Evolutionary conservation across 768 basidiomycete species (phyloP).

Genomic region (Boletus eberwhitei): DNA sequence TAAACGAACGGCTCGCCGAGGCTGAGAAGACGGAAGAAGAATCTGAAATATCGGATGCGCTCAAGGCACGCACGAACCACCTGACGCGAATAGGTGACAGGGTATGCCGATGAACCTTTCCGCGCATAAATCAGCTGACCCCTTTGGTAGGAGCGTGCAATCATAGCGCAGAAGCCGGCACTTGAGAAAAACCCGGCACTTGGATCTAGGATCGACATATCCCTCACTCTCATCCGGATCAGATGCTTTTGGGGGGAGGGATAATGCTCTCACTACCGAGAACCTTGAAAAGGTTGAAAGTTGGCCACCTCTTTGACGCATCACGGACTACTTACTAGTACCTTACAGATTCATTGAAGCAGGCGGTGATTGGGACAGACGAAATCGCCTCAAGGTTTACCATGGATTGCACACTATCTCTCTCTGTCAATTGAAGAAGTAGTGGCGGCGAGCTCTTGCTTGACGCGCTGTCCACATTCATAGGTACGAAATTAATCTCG

Average conservation of each 20-base stretch:
- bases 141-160: conserved; percentile 63
- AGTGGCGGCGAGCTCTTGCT: conserved; percentile 80
- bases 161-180: conserved; percentile 79
- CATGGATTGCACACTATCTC: conserved; percentile 80
- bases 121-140: background rate
- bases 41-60: conserved; percentile 85
- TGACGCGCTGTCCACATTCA: conserved; percentile 92
- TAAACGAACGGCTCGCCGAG: conserved; percentile 78
- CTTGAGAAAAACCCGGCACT: conserved; percentile 90
- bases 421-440: conserved; percentile 88
- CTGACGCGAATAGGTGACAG: conserved; percentile 87
- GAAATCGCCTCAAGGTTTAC: conserved; percentile 96
- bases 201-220: conserved; percentile 91
- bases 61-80: conserved; percentile 82
- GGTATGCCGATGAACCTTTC: conserved; percentile 25
- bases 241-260: conserved; percentile 81
- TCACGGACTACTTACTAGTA: background rate
- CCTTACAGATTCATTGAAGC: conserved; percentile 75
- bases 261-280: conserved; percentile 64
- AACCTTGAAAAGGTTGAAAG: conserved; percentile 81
- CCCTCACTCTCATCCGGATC: conserved; percentile 82
- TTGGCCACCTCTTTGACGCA: conserved; percentile 36
- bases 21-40: conserved; percentile 92
- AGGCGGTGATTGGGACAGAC: conserved; percentile 97
- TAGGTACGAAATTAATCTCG: conserved; percentile 81